Evolutionary conservation across 2,329 filamentous ascomycete species (phyloP).

Genomic region (Aspergillus brunneoviolaceus): DNA sequence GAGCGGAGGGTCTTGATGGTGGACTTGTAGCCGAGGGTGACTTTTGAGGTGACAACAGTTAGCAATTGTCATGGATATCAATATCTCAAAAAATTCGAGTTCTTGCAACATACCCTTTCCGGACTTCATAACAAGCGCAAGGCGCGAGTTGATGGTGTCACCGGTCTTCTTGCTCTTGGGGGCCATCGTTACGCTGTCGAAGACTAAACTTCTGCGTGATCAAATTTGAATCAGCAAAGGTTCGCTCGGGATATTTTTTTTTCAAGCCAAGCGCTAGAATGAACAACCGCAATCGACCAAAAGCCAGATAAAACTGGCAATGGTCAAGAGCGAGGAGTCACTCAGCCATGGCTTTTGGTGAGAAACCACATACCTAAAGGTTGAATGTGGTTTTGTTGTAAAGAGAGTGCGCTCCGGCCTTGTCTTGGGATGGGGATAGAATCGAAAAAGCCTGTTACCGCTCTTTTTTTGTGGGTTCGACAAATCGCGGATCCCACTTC

Average conservation of each 20-base stretch:
- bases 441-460: conserved; percentile 14
- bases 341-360: conserved; percentile 3
- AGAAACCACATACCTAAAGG: conserved; percentile 9
- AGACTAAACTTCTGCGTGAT: conserved; percentile 22
- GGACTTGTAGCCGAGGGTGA: conserved; percentile 87
- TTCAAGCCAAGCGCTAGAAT: not conserved
- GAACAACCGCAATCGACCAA: not conserved
- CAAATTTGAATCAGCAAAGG: conserved; percentile 10
- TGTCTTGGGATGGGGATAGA: conserved; percentile 14
- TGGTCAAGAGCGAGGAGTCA: not conserved
- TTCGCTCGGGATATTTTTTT: not conserved
- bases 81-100: not conserved
- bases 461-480: conserved; percentile 22
- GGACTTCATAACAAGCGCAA: conserved; percentile 68
- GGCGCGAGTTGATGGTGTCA: conserved; percentile 72
- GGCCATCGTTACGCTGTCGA: conserved; percentile 58
- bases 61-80: conserved; percentile 2
- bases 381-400: conserved; percentile 7
- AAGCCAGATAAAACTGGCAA: not conserved
- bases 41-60: conserved; percentile 40
- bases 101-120: conserved; percentile 38
- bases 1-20: conserved; percentile 87
- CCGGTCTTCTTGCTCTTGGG: conserved; percentile 73
- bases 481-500: conserved; percentile 15
- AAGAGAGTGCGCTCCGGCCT: conserved; percentile 20